Evolutionary conservation across 306 rosid species (phyloP).

Genomic region (Psophocarpus tetragonolobus): DNA sequence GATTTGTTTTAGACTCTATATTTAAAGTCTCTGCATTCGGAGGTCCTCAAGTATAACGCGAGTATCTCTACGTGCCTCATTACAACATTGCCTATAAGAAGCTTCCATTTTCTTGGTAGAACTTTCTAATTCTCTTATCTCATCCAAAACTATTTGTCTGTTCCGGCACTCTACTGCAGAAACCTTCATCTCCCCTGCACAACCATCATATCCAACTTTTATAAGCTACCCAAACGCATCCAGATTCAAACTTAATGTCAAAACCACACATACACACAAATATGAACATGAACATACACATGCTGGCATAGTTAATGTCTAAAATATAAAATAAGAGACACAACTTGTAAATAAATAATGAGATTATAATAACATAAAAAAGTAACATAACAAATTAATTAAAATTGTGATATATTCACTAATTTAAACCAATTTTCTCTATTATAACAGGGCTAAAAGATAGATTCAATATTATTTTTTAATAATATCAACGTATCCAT

Average conservation of each 20-base stretch:
- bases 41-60: constrained; percentile 44
- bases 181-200: constrained; percentile 55
- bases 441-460: too few species aligned
- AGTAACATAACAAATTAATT: too few species aligned
- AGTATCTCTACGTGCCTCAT: constrained; percentile 39
- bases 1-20: constrained; percentile 27
- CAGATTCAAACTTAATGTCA: background rate
- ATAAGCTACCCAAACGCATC: background rate
- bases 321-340: too few species aligned
- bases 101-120: constrained; percentile 33
- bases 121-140: constrained; percentile 38
- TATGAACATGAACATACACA: too few species aligned
- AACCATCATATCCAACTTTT: background rate
- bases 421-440: too few species aligned
- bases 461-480: too few species aligned
- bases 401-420: too few species aligned
- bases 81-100: constrained; percentile 31
- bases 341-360: too few species aligned
- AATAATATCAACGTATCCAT: too few species aligned
- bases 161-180: constrained; percentile 51
- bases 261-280: too few species aligned
- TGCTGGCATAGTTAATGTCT: too few species aligned
- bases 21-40: constrained; percentile 43
- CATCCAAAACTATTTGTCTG: constrained; percentile 51
- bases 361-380: too few species aligned